Conservation (phyloP, 2,329 filamentous ascomycete species). For the Penicillium palitans region DNA sequence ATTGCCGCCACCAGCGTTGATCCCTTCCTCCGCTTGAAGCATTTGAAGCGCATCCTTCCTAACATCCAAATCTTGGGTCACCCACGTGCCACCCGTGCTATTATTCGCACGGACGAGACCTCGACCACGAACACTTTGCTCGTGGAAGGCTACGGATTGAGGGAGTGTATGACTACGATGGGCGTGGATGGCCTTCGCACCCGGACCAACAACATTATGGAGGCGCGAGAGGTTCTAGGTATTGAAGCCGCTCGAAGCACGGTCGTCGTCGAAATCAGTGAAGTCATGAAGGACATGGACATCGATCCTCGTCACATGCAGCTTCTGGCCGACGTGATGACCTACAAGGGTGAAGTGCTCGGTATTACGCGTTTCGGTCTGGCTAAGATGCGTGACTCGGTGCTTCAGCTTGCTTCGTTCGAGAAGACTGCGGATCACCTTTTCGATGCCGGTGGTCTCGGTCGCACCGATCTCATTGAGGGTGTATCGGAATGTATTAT, state of each 20-base stretch:
- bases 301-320: slow-evolving; percentile 99
- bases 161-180: slow-evolving; percentile 87
- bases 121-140: slow-evolving; percentile 70
- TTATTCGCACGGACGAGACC: slow-evolving; percentile 78
- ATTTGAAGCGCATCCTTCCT: slow-evolving; percentile 78
- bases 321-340: slow-evolving; percentile 96
- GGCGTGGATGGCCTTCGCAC: slow-evolving; percentile 78
- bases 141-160: slow-evolving; percentile 92
- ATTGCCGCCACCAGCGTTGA: slow-evolving; percentile 46
- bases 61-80: slow-evolving; percentile 87
- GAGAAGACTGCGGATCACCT: slow-evolving; percentile 98
- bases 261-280: slow-evolving; percentile 82
- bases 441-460: slow-evolving; percentile 88
- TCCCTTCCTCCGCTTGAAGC: slow-evolving; percentile 67
- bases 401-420: slow-evolving; percentile 90
- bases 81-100: slow-evolving; percentile 77
- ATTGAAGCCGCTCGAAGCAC: slow-evolving; percentile 91
- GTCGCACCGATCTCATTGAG: slow-evolving; percentile 89
- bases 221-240: slow-evolving; percentile 80
- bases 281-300: slow-evolving; percentile 90
- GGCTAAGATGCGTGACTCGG: slow-evolving; percentile 92
- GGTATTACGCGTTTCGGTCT: slow-evolving; percentile 96
- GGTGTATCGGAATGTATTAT: slow-evolving; percentile 97
- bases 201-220: slow-evolving; percentile 84
- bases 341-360: slow-evolving; percentile 94